Conservation (phyloP, 192 early-diverging fungal genomes). For the Haplosporangium gracile region DNA sequence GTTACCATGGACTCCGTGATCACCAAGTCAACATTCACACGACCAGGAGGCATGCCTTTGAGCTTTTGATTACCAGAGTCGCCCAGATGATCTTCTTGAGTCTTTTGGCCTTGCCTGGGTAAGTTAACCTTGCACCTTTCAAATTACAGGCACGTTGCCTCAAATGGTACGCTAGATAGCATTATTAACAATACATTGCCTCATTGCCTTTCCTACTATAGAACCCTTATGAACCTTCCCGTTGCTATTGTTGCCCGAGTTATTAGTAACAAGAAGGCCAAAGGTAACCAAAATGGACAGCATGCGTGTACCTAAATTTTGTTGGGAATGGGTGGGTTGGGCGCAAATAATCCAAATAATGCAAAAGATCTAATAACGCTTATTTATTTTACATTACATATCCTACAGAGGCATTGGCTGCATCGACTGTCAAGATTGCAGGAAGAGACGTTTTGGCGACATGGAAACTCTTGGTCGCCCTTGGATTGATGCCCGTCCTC, state of each 20-base stretch:
- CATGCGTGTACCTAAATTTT: not conserved
- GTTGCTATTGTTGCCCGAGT: conserved; percentile 66
- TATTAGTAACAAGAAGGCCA: conserved; percentile 68
- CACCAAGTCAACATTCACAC: conserved; percentile 93
- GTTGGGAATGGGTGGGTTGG: not conserved
- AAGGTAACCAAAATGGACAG: conserved; percentile 42
- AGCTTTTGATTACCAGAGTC: conserved; percentile 77
- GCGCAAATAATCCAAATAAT: not conserved
- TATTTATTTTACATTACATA: not conserved
- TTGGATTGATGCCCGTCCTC: conserved; percentile 80
- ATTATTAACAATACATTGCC: not conserved
- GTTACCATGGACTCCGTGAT: conserved; percentile 94
- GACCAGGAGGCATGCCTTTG: conserved; percentile 76
- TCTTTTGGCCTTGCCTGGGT: conserved; percentile 89
- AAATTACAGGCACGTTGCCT: not conserved
- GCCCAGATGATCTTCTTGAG: conserved; percentile 80
- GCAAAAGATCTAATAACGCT: not conserved
- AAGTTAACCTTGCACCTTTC: conserved; percentile 9
- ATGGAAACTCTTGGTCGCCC: conserved; percentile 90
- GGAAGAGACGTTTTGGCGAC: conserved; percentile 96
- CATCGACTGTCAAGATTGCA: conserved; percentile 94
- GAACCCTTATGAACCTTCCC: conserved; percentile 69
- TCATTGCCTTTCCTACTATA: conserved; percentile 12
- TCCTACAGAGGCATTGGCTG: conserved; percentile 78
- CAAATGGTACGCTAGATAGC: not conserved